Percentiles rank a stretch among this genome's conserved stretches.
phyloP scores from a whole-genome alignment of 768 basidiomycete species.

The Pleurotus salmoneostramineus region DNA sequence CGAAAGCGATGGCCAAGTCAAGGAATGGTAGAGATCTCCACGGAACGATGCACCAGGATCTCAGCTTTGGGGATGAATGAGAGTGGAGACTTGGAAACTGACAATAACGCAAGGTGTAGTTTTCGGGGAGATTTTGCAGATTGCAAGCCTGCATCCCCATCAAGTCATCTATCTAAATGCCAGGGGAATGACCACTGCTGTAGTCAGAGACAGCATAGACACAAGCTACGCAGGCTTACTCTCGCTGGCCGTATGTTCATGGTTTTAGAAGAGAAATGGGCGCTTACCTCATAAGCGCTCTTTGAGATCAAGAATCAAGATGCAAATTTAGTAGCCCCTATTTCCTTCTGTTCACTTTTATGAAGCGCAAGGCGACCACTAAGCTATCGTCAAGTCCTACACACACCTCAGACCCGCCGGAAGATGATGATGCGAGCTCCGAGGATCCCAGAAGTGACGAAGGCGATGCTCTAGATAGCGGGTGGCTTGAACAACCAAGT shows the following conservation, averaged over 20 bases:
- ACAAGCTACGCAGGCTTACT: slow-evolving; percentile 18
- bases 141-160: slow-evolving; percentile 96
- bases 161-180: slow-evolving; percentile 75
- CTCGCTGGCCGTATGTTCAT: slow-evolving; percentile 45
- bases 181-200: no score
- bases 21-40: slow-evolving; percentile 80
- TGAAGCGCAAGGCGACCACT: slow-evolving; percentile 1
- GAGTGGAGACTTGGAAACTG: slow-evolving; percentile 16
- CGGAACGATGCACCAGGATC: neutral
- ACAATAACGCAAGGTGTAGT: slow-evolving; percentile 87
- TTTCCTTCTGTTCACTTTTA: neutral
- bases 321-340: neutral
- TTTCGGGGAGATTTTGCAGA: slow-evolving; percentile 91
- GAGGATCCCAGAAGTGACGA: neutral
- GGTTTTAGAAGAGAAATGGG: neutral
- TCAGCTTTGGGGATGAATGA: neutral
- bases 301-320: no score
- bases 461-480: neutral
- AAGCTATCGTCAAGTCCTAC: neutral
- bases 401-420: neutral
- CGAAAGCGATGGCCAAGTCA: slow-evolving; percentile 95
- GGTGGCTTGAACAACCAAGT: slow-evolving; percentile 1
- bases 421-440: neutral
- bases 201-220: no score
- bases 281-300: no score